Percentiles rank a stretch among this genome's conserved stretches.
phyloP scores from a whole-genome alignment of 73 alveolate species.

The Urostyla sp. region DNA sequence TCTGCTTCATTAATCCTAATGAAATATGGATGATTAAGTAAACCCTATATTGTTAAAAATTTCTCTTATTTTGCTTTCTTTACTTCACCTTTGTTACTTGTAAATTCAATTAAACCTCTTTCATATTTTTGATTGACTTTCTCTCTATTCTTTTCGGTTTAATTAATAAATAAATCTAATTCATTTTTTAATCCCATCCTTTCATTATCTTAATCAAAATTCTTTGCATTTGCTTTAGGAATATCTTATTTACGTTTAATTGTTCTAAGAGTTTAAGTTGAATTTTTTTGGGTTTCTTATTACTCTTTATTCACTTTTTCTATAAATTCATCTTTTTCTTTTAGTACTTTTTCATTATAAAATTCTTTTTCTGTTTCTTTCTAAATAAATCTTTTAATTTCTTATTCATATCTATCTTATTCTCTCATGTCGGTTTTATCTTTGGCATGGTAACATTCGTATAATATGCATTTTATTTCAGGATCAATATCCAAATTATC shows the following conservation, averaged over 20 bases:
- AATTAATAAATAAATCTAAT: conserved; percentile 10
- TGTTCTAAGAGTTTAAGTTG: neutral
- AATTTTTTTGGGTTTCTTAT: neutral
- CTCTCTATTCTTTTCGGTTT: neutral
- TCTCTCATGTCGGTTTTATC: conserved; percentile 25
- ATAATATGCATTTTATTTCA: conserved; percentile 44
- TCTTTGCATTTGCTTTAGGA: conserved; percentile 37
- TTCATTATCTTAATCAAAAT: conserved; percentile 11
- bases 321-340: conserved; percentile 22
- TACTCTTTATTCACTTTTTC: conserved; percentile 11
- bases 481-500: conserved; percentile 48
- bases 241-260: conserved; percentile 31
- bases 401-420: conserved; percentile 52
- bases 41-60: conserved; percentile 33
- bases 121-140: neutral
- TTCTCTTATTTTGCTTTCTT: conserved; percentile 52
- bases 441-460: conserved; percentile 53
- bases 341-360: conserved; percentile 1
- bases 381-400: conserved; percentile 16
- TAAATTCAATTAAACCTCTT: conserved; percentile 9
- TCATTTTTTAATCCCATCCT: conserved; percentile 11
- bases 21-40: conserved; percentile 46
- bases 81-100: conserved; percentile 2
- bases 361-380: conserved; percentile 13
- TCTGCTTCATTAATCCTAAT: conserved; percentile 22